Percentiles rank a stretch among this genome's conserved stretches.
phyloP scores from a whole-genome alignment of 768 basidiomycete species.

The Hortiboletus flavorubellus region DNA sequence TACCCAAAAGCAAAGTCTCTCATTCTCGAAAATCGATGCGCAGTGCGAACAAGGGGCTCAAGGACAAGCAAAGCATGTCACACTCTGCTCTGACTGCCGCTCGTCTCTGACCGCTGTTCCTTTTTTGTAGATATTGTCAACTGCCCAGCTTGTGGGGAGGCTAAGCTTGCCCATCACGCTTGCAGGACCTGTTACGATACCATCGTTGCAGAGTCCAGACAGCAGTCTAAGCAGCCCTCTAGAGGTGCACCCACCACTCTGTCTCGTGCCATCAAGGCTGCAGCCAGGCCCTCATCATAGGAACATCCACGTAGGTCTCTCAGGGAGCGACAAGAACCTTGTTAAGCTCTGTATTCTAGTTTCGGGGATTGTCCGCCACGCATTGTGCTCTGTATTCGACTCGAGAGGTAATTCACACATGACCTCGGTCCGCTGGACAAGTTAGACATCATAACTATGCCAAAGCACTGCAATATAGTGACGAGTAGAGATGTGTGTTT shows the following conservation, averaged over 20 bases:
- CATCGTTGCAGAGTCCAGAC: constrained; percentile 22
- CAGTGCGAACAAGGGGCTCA: constrained; percentile 88
- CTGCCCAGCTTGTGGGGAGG: constrained; percentile 85
- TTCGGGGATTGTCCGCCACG: not conserved
- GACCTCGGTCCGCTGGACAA: not conserved
- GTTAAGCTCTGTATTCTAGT: not conserved
- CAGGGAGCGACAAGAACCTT: no score
- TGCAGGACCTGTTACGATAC: constrained; percentile 72
- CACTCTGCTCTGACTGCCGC: not conserved
- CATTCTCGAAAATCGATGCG: constrained; percentile 96
- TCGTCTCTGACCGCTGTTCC: constrained; percentile 5
- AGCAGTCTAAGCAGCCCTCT: not conserved
- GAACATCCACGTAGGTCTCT: not conserved
- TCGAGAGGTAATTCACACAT: not conserved
- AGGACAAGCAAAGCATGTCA: constrained; percentile 81
- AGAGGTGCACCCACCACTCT: not conserved
- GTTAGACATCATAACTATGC: not conserved
- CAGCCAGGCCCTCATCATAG: constrained; percentile 1
- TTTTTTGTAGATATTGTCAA: constrained; percentile 70
- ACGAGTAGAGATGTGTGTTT: not conserved
- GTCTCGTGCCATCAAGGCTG: not conserved
- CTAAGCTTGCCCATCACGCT: constrained; percentile 86
- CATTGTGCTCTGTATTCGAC: not conserved
- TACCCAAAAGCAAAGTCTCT: constrained; percentile 91
- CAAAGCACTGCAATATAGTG: not conserved